Conservation (phyloP, 2,329 filamentous ascomycete genomes). For the Lasiodiplodia sp. region DNA sequence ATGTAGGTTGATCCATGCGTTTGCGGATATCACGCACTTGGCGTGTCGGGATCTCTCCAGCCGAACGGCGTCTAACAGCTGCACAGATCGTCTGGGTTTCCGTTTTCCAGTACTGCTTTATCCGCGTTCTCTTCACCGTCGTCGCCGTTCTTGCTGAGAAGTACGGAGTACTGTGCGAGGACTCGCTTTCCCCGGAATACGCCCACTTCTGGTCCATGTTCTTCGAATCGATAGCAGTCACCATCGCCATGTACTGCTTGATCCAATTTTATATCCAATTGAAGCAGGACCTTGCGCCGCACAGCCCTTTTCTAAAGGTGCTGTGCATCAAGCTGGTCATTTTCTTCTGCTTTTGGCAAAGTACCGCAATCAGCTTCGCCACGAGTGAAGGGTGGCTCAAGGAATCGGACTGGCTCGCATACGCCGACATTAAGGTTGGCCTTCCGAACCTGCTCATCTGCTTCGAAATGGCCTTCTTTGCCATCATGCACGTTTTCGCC, state of each 20-base stretch:
- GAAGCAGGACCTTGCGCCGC: conserved; percentile 69
- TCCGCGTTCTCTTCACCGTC: conserved; percentile 80
- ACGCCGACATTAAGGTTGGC: conserved; percentile 80
- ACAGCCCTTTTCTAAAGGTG: conserved; percentile 80
- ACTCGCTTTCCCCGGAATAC: conserved; percentile 78
- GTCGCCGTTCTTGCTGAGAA: conserved; percentile 77
- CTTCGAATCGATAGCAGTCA: conserved; percentile 75
- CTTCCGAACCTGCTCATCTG: conserved; percentile 80
- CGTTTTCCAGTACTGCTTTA: conserved; percentile 86
- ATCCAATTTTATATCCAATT: conserved; percentile 88
- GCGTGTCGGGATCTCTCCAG: conserved; percentile 7
- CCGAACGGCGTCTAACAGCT: conserved; percentile 7
- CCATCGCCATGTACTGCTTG: conserved; percentile 86
- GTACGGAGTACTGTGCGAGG: conserved; percentile 76
- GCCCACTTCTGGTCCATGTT: conserved; percentile 83
- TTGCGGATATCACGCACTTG: neutral
- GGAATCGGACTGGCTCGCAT: conserved; percentile 67
- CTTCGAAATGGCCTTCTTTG: conserved; percentile 84
- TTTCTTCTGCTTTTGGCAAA: conserved; percentile 90
- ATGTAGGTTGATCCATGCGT: conserved; percentile 55
- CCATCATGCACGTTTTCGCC: conserved; percentile 80
- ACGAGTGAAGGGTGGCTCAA: conserved; percentile 69
- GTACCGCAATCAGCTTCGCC: conserved; percentile 65
- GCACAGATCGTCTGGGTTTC: conserved; percentile 75
- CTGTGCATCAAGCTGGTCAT: conserved; percentile 89